These are phyloP conservation scores for Cryptosporidium viatorum DNA, from an alignment of 169 alveolate genomes.

Conservation along the genomic window DNA sequence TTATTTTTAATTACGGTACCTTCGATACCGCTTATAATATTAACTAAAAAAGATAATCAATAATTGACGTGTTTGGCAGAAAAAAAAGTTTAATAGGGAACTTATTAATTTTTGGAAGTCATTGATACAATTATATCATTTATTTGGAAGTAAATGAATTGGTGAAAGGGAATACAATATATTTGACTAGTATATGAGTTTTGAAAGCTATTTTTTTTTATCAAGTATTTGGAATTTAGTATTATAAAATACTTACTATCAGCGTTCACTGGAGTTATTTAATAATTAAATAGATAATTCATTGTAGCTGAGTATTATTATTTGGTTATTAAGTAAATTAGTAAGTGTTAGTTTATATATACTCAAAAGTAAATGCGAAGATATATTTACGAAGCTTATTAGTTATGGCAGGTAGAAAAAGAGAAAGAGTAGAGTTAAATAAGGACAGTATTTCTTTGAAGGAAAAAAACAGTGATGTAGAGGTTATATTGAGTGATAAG, in stretches of 20 bases:
- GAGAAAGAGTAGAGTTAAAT: neutral
- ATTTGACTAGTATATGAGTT: neutral
- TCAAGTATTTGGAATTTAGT: neutral
- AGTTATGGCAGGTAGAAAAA: neutral
- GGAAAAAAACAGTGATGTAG: neutral
- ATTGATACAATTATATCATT: no score
- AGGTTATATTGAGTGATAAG: neutral
- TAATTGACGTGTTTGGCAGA: neutral
- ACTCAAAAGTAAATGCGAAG: neutral
- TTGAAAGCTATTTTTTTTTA: neutral
- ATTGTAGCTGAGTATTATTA: neutral
- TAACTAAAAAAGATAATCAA: neutral
- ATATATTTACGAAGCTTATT: neutral
- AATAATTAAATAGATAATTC: neutral
- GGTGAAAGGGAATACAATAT: no score
- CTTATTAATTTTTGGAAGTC: neutral
- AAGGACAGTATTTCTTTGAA: neutral
- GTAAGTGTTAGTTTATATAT: neutral
- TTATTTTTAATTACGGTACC: neutral
- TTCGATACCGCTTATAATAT: neutral
- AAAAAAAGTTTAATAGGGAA: neutral
- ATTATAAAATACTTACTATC: no score
- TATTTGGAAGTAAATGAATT: neutral
- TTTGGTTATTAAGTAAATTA: no score
- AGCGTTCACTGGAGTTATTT: neutral